Percentiles rank a stretch among this genome's conserved stretches.
phyloP scores from a whole-genome alignment of 345 rosid species.

The Carallia pectinifolia region DNA sequence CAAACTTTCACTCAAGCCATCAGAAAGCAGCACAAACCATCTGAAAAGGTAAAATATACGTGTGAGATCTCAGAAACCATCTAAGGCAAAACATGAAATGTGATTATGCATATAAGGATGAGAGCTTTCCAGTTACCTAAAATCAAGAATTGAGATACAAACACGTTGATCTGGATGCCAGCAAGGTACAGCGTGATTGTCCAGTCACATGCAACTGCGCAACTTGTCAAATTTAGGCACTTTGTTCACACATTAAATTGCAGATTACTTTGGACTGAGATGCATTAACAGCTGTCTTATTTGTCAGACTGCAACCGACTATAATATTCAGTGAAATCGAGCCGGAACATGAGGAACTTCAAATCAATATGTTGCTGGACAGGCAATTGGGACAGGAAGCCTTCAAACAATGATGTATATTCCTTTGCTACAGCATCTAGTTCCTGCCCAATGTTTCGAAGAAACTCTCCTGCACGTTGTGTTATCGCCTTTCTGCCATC shows the following conservation, averaged over 20 bases:
- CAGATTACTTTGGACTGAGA: constrained; percentile 10
- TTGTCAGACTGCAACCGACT: constrained; percentile 49
- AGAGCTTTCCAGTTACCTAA: constrained; percentile 32
- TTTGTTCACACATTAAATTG: constrained; percentile 9
- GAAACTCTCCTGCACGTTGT: constrained; percentile 89
- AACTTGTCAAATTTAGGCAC: constrained; percentile 13
- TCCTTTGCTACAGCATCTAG: constrained; percentile 70
- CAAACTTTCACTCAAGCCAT: constrained; percentile 31
- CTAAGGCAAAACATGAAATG: not conserved
- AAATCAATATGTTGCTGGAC: constrained; percentile 88
- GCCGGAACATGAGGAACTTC: constrained; percentile 92
- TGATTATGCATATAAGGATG: not conserved
- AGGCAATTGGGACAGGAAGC: constrained; percentile 81
- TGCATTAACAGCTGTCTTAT: constrained; percentile 31
- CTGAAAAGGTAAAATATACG: constrained; percentile 31
- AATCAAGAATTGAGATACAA: constrained; percentile 22
- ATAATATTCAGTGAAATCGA: constrained; percentile 93
- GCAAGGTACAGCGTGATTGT: constrained; percentile 22
- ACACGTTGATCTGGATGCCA: constrained; percentile 28
- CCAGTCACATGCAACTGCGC: constrained; percentile 17
- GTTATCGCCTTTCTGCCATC: constrained; percentile 88
- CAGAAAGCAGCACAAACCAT: constrained; percentile 29
- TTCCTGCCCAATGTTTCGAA: constrained; percentile 72
- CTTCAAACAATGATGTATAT: constrained; percentile 66
- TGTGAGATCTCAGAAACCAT: constrained; percentile 1